Percentiles rank a stretch among this genome's conserved stretches.
These are phyloP conservation scores for Phytophthora macrochlamydospora DNA, from an alignment of 352 stramenopile species.

Conservation along the genomic window DNA sequence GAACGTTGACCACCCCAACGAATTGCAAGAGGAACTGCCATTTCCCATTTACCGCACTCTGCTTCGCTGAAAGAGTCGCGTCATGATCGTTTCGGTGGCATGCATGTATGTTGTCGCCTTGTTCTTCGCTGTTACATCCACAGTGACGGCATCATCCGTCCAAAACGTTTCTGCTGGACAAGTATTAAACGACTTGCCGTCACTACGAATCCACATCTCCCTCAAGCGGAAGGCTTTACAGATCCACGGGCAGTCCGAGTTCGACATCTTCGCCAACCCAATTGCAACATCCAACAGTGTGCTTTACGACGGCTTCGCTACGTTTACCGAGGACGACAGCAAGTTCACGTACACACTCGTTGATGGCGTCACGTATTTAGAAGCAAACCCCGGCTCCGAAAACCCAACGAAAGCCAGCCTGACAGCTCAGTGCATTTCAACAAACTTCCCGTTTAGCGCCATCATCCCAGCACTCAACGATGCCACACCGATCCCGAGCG, in stretches of 20 bases:
- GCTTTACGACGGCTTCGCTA: slow-evolving; percentile 10
- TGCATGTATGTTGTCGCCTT: no score
- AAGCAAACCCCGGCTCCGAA: not conserved
- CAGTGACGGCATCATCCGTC: not conserved
- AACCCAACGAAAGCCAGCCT: not conserved
- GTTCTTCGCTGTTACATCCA: no score
- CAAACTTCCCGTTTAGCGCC: slow-evolving; percentile 8
- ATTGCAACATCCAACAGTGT: slow-evolving; percentile 1
- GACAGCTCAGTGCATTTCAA: slow-evolving; percentile 9
- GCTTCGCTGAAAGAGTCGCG: no score
- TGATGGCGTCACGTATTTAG: slow-evolving; percentile 14
- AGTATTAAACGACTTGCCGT: not conserved
- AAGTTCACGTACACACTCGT: slow-evolving; percentile 20
- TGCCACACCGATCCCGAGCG: not conserved
- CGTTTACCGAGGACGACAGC: slow-evolving; percentile 5
- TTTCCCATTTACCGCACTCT: no score
- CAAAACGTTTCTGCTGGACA: not conserved
- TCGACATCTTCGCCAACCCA: not conserved
- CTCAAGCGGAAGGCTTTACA: not conserved
- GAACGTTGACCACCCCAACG: no score
- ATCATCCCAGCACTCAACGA: slow-evolving; percentile 6
- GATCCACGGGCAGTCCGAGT: not conserved
- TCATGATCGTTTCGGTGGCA: no score
- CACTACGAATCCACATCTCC: not conserved
- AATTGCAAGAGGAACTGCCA: no score